Evolutionary conservation across 2,329 filamentous ascomycete species (phyloP).

Genomic region (Biscogniauxia marginata): DNA sequence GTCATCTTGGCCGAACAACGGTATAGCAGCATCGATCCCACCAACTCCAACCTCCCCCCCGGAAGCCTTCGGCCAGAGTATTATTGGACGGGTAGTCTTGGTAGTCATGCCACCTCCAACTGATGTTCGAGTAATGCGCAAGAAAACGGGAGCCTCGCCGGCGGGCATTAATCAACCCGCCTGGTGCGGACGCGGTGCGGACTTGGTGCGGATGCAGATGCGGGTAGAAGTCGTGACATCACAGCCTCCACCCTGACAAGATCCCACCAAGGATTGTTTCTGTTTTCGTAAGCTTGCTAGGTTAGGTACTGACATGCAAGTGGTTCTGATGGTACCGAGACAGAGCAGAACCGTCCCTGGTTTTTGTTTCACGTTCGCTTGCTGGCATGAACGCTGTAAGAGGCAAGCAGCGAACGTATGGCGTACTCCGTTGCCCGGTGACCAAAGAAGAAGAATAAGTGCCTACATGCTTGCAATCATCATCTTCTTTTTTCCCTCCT

Average conservation of each 20-base stretch:
- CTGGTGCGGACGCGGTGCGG: not conserved
- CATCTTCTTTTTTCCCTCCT: not conserved
- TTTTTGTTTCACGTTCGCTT: not conserved
- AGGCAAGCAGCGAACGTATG: not conserved
- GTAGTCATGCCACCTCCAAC: not conserved
- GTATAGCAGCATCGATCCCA: not conserved
- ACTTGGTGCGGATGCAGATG: not conserved
- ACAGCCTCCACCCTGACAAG: not conserved
- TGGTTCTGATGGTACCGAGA: not conserved
- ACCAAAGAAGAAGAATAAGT: not conserved
- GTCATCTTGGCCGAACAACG: not conserved
- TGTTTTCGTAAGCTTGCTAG: no score
- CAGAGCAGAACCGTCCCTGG: not conserved
- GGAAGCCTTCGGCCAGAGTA: not conserved
- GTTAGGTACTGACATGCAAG: no score
- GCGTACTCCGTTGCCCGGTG: not conserved
- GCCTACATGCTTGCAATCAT: no score
- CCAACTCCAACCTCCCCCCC: not conserved
- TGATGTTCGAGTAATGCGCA: not conserved
- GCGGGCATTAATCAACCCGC: not conserved
- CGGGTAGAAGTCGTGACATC: not conserved
- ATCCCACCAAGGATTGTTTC: no score
- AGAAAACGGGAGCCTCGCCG: not conserved
- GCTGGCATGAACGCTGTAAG: not conserved
- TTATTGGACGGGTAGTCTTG: not conserved